A percentile compares a stretch with the other conserved stretches of the same genome.
These are phyloP conservation scores for Vaccinium darrowii DNA, from an alignment of 148 eudicot genomes.

Conservation along the genomic window DNA sequence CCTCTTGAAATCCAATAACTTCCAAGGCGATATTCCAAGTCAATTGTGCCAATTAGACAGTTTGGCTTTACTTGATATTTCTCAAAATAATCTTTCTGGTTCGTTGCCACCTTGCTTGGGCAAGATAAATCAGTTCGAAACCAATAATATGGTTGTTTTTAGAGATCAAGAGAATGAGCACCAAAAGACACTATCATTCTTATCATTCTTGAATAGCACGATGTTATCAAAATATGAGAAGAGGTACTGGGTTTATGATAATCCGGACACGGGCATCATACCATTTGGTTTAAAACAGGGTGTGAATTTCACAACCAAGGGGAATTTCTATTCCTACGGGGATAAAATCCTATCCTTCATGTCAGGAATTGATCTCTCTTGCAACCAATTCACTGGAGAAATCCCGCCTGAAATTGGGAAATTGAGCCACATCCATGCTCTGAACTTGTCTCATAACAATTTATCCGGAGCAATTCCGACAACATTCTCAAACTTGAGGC, in stretches of 20 bases:
- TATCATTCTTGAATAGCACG: neutral
- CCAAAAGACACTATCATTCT: neutral
- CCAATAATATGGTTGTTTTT: neutral
- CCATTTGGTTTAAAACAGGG: neutral
- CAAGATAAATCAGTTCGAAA: neutral
- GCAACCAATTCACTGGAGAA: too few species aligned
- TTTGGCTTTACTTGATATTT: neutral
- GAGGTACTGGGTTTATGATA: neutral
- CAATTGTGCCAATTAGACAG: neutral
- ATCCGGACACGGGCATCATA: too few species aligned
- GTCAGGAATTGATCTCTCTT: neutral
- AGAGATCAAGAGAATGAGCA: too few species aligned
- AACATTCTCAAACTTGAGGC: too few species aligned
- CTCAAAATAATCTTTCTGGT: slow-evolving; percentile 1
- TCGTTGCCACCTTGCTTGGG: neutral
- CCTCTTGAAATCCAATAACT: neutral
- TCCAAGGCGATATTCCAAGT: neutral
- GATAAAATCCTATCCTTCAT: neutral
- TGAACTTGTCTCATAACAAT: too few species aligned
- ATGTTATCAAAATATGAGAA: neutral
- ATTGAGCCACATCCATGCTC: too few species aligned
- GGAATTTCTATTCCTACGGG: neutral
- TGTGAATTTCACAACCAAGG: neutral
- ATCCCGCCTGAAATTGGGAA: too few species aligned
- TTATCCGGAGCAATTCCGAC: too few species aligned